Evolutionary conservation across 2,329 filamentous ascomycete genomes (phyloP).

Genomic region (Monosporascus sp.): DNA sequence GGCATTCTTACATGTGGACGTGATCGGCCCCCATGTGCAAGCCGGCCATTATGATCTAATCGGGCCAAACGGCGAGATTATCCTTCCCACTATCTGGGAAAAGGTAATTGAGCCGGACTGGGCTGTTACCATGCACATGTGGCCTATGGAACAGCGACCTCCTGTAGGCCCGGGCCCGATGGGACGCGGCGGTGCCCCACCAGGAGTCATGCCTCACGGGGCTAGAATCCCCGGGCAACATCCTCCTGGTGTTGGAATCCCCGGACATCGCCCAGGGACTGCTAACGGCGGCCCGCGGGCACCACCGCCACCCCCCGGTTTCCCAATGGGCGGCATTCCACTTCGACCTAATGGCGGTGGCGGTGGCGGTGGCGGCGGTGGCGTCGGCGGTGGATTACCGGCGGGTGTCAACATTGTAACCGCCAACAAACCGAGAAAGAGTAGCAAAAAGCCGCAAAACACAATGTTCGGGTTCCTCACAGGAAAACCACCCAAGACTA

Average conservation of each 20-base stretch:
- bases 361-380: neutral
- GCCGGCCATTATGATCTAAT: slow-evolving; percentile 76
- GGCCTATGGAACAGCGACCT: slow-evolving; percentile 42
- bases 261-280: neutral
- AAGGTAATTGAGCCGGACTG: slow-evolving; percentile 75
- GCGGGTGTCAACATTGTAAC: neutral
- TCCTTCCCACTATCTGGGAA: slow-evolving; percentile 77
- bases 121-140: slow-evolving; percentile 63
- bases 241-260: neutral
- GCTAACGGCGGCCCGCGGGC: neutral
- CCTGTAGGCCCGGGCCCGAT: slow-evolving; percentile 4
- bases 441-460: neutral
- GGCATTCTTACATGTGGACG: slow-evolving; percentile 73
- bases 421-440: neutral
- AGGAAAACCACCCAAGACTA: slow-evolving; percentile 1
- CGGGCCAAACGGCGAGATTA: slow-evolving; percentile 75
- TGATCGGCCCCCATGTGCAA: slow-evolving; percentile 69
- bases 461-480: neutral
- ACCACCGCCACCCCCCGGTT: neutral
- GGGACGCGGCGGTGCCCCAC: slow-evolving; percentile 5
- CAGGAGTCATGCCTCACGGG: neutral
- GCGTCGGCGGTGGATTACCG: neutral
- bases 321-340: neutral
- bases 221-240: neutral
- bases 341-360: neutral